Evolutionary conservation across 2,329 filamentous ascomycete genomes (phyloP).

Genomic region (Pestalotiopsis sp.): DNA sequence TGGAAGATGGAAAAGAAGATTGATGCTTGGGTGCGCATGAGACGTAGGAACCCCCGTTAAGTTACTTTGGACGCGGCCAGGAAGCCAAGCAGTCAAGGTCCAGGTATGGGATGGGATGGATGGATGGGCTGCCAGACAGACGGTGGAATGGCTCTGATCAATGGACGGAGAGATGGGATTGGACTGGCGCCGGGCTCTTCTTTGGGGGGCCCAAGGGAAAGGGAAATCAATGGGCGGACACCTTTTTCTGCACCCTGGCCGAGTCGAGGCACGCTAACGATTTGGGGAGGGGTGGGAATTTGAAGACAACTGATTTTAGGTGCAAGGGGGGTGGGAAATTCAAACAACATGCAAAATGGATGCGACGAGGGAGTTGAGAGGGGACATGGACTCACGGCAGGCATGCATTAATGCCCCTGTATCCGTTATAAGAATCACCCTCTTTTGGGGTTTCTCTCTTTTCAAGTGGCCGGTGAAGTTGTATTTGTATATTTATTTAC

Average conservation of each 20-base stretch:
- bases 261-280: slow-evolving; percentile 10
- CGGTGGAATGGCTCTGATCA: background rate
- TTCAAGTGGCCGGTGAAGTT: background rate
- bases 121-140: background rate
- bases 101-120: too few relatives aligned
- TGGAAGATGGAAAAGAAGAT: slow-evolving; percentile 3
- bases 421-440: too few relatives aligned
- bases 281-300: background rate
- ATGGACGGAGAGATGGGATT: slow-evolving; percentile 1
- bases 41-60: background rate
- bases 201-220: background rate
- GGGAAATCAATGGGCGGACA: background rate
- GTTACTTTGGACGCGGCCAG: too few relatives aligned
- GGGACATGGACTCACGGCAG: too few relatives aligned
- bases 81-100: too few relatives aligned
- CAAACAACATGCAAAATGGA: background rate
- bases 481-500: background rate
- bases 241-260: background rate
- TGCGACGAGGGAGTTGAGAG: background rate
- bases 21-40: slow-evolving; percentile 6
- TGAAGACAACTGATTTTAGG: background rate
- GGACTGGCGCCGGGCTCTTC: background rate
- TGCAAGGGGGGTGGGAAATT: background rate
- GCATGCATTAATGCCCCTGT: too few relatives aligned
- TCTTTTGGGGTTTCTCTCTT: background rate